Evolutionary conservation across 805 yeast genomes (phyloP).

Genomic region (Candida maesae): DNA sequence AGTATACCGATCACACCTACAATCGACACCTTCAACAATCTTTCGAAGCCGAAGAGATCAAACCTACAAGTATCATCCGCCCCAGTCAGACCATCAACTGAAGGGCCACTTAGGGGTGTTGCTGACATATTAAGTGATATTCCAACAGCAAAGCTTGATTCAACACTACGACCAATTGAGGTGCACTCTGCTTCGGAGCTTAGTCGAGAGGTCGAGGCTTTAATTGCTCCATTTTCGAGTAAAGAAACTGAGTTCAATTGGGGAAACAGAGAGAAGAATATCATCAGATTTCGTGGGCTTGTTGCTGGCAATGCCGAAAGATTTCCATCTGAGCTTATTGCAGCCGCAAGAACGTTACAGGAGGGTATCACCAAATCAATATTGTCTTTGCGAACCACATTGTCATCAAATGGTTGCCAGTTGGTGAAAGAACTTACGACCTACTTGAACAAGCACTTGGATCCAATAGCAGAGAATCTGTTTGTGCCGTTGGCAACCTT

Average conservation of each 20-base stretch:
- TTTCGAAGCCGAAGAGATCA: constrained; percentile 12
- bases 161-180: constrained; percentile 10
- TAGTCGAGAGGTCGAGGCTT: constrained; percentile 25
- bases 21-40: constrained; percentile 25
- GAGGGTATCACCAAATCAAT: constrained; percentile 66
- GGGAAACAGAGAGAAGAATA: constrained; percentile 62
- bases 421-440: constrained; percentile 59
- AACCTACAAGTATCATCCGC: constrained; percentile 3
- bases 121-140: constrained; percentile 16
- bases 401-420: constrained; percentile 72
- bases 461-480: constrained; percentile 32
- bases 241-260: constrained; percentile 89
- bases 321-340: constrained; percentile 35
- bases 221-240: constrained; percentile 50
- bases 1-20: constrained; percentile 14
- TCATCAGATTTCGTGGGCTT: constrained; percentile 53
- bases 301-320: constrained; percentile 54
- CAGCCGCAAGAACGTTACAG: constrained; percentile 34
- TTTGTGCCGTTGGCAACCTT: constrained; percentile 31
- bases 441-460: constrained; percentile 26
- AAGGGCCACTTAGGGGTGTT: constrained; percentile 9
- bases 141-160: constrained; percentile 22
- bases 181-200: constrained; percentile 20
- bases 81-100: constrained; percentile 1
- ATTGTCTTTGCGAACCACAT: constrained; percentile 76